These are phyloP conservation scores for Camellia japonica DNA, from an alignment of 148 eudicot species.

Conservation along the genomic window DNA sequence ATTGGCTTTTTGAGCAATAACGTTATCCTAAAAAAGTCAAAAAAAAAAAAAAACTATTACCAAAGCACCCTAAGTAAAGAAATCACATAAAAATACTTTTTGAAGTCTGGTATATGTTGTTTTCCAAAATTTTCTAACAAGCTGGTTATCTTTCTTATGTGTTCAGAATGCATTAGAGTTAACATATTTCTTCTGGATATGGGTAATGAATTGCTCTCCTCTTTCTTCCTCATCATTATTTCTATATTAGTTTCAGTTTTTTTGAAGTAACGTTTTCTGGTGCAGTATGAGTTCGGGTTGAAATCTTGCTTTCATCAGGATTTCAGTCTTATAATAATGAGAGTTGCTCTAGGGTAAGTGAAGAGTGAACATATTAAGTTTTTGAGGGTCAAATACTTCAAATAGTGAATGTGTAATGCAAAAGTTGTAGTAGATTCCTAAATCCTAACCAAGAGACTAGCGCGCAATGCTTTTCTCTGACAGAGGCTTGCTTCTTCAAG, in stretches of 20 bases:
- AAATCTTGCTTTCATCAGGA: constrained; percentile 63
- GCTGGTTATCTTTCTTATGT: constrained; percentile 1
- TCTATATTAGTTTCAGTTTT: neutral
- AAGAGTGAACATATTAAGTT: too few species aligned
- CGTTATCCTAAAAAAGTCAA: too few species aligned
- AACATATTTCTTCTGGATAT: constrained; percentile 79
- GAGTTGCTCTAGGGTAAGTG: constrained; percentile 73
- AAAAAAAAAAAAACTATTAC: too few species aligned
- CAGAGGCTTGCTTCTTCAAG: too few species aligned
- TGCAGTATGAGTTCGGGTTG: constrained; percentile 89
- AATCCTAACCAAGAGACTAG: too few species aligned
- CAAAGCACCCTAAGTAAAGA: neutral
- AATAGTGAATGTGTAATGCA: too few species aligned
- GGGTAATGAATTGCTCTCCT: constrained; percentile 41
- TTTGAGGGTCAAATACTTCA: neutral
- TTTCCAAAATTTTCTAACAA: neutral
- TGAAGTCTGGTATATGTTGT: neutral
- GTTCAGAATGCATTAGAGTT: constrained; percentile 86
- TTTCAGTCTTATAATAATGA: constrained; percentile 35
- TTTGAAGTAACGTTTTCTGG: neutral
- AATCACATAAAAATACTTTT: neutral
- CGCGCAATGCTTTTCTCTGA: too few species aligned
- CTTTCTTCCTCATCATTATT: constrained; percentile 1
- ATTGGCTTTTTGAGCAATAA: too few species aligned
- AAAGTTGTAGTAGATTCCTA: too few species aligned